Evolutionary conservation across 2,329 filamentous ascomycete genomes (phyloP), one percentile per base, ranked within the genome.

Genomic region (Paraconiothyrium brasiliense): DNA sequence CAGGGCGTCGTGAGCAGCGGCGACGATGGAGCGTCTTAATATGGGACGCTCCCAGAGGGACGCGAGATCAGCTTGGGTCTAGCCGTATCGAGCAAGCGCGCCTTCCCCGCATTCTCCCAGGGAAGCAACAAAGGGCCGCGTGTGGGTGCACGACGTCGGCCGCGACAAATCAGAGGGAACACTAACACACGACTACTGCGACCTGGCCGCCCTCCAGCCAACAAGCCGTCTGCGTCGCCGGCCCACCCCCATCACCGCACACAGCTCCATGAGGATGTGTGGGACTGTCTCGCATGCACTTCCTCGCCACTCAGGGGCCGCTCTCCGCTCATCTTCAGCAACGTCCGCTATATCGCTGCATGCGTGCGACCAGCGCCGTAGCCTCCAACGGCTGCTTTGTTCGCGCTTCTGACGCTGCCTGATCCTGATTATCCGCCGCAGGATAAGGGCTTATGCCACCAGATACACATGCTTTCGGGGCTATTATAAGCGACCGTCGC

Each of bases 91-190:
- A 67, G 71, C 52, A 59, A 72, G 72, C 65, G 61, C 49, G 43
- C 20, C 54, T 76, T 75, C 75, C 74, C 75, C 75, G 75, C 75
- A 78, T 72, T 75, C 60, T 65, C 56, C 59, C 59, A 58, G 59
- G 61, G 61, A 67, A 68, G 58, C 62, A 64, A 74, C 65, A 69
- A 73, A 72, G 69, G 60, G 55, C 55, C 35, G 57, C 61, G 65
- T 69, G 68, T 69, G 70, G 69, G 10, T 34, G 39, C 37, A 32
- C 37, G 11, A 22, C 51, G 39, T 13, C n/a, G 43, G 37, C 41
- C 49, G 10, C 32, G 27, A 9, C 48, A n/a, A 54, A 57, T 58
- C 56, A 54, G 30, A 30, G 27, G 27, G 27, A n/a, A n/a, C n/a
- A n/a, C 59, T 55, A 46, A 41, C 58, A 54, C 50, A 32, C 65